These are phyloP conservation scores for Carpinus viminea DNA, from an alignment of 306 rosid genomes.

Conservation along the genomic window DNA sequence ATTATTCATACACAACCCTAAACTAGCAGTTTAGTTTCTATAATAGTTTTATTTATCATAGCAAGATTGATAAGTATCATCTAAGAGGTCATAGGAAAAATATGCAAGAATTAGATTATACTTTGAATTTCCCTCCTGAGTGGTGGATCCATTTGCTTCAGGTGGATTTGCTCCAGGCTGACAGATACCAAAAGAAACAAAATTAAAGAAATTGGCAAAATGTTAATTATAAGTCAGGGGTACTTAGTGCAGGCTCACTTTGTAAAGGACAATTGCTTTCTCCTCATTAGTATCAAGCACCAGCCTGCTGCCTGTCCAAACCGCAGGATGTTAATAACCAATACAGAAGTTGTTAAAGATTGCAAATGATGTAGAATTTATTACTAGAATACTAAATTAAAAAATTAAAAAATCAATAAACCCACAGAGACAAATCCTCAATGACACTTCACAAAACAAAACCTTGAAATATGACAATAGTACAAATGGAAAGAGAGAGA, in stretches of 20 bases:
- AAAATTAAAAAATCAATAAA: too few relatives aligned
- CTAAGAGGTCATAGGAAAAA: neutral
- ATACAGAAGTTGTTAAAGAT: conserved; percentile 12
- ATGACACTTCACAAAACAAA: neutral
- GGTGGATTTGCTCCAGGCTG: conserved; percentile 72
- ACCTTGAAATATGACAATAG: neutral
- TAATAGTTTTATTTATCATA: conserved; percentile 9
- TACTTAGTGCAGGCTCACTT: conserved; percentile 49
- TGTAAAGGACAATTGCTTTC: conserved; percentile 85
- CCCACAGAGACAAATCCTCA: neutral
- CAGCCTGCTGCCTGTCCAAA: conserved; percentile 57
- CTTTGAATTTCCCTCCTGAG: conserved; percentile 82
- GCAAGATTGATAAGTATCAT: neutral
- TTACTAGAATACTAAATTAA: neutral
- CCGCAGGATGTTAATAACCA: conserved; percentile 30
- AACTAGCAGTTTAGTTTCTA: conserved; percentile 2
- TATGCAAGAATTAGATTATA: conserved; percentile 31
- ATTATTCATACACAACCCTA: conserved; percentile 10
- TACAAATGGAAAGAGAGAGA: neutral
- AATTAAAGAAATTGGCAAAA: conserved; percentile 19
- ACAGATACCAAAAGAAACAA: conserved; percentile 30
- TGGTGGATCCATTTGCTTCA: conserved; percentile 65
- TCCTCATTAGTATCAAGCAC: conserved; percentile 69
- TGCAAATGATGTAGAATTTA: neutral
- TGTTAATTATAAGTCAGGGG: conserved; percentile 10